Percentiles rank a stretch among this genome's conserved stretches.
phyloP scores from a whole-genome alignment of 495 filamentous ascomycete genomes.

The Oidiodendron maius region DNA sequence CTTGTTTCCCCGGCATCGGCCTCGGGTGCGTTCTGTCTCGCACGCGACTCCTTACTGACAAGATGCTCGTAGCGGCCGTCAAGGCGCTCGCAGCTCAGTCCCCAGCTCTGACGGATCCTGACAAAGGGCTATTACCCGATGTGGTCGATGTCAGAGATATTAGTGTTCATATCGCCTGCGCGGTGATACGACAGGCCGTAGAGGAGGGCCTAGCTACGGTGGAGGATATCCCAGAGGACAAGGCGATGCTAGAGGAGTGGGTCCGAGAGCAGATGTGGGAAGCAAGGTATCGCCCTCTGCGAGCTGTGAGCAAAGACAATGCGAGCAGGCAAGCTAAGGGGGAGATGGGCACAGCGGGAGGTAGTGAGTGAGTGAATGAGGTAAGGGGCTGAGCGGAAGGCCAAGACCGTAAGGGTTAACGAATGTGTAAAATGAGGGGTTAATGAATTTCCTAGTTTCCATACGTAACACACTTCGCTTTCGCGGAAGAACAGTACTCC shows the following conservation, averaged over 20 bases:
- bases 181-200: constrained; percentile 68
- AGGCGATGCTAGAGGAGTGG: constrained; percentile 67
- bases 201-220: constrained; percentile 60
- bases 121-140: constrained; percentile 64
- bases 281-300: constrained; percentile 61
- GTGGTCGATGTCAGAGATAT: constrained; percentile 70
- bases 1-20: constrained; percentile 82
- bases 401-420: too few relatives aligned
- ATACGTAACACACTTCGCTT: too few relatives aligned
- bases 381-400: too few relatives aligned
- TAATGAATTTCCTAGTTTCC: too few relatives aligned
- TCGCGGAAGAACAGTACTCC: too few relatives aligned
- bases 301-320: constrained; percentile 39
- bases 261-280: constrained; percentile 90
- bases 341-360: constrained; percentile 49
- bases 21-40: constrained; percentile 70
- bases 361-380: too few relatives aligned
- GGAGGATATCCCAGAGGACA: constrained; percentile 52
- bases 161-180: constrained; percentile 70
- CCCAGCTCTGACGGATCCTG: constrained; percentile 53
- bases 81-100: constrained; percentile 64
- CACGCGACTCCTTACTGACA: constrained; percentile 56
- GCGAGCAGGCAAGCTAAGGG: constrained; percentile 53
- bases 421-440: too few relatives aligned
- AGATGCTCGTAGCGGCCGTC: constrained; percentile 77